A percentile compares a stretch with the other conserved stretches of the same genome.
Conservation (phyloP, 495 filamentous ascomycete species). For the Annulohypoxylon bovei region DNA sequence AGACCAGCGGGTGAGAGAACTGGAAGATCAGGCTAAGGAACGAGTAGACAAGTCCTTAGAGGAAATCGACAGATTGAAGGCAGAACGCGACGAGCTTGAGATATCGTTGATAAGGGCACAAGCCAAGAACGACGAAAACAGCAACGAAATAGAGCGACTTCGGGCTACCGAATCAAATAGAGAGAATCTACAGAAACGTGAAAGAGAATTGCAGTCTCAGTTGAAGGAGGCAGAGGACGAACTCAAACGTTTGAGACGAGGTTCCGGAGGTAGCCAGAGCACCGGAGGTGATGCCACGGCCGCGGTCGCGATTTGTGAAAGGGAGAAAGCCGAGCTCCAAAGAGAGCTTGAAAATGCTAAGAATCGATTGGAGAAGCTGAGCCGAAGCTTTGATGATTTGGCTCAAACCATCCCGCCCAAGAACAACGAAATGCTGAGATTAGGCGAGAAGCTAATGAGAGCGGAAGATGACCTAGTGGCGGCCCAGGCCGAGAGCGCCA, state of each 20-base stretch:
- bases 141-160: not conserved
- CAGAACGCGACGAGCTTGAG: slow-evolving; percentile 3
- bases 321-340: slow-evolving; percentile 6
- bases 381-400: not conserved
- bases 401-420: not conserved
- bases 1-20: not conserved
- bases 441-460: not conserved
- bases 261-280: not conserved
- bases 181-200: slow-evolving; percentile 1
- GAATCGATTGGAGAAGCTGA: not conserved
- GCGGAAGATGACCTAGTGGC: not conserved
- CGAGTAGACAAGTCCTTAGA: not conserved
- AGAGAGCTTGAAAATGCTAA: not conserved
- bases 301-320: not conserved
- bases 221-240: slow-evolving; percentile 9
- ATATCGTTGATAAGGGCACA: not conserved
- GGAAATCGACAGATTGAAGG: not conserved
- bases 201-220: slow-evolving; percentile 22
- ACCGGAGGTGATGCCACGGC: not conserved
- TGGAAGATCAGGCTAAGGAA: not conserved
- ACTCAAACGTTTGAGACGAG: slow-evolving; percentile 2
- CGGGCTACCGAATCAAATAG: not conserved
- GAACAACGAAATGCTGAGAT: not conserved
- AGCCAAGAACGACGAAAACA: not conserved
- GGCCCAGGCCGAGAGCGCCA: not conserved